phyloP scores from a whole-genome alignment of 169 alveolate species.

The Cryptosporidium viatorum region DNA sequence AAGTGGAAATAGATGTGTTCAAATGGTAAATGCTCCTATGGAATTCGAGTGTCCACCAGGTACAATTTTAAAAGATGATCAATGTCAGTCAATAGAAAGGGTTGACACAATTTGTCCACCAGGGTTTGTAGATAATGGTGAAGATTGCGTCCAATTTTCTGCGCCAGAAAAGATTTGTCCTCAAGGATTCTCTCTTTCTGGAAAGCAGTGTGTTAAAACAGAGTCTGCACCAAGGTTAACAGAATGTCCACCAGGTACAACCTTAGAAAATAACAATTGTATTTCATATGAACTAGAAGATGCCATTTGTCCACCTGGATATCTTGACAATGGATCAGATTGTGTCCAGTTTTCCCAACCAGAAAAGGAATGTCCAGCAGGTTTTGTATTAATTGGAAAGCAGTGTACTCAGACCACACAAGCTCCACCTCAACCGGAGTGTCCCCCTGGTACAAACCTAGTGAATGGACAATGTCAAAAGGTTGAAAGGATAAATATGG shows the following conservation, averaged over 20 bases:
- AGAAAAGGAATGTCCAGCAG: conserved; percentile 70
- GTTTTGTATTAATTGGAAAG: conserved; percentile 67
- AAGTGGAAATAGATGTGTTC: conserved; percentile 64
- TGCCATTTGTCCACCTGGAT: conserved; percentile 74
- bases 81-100: conserved; percentile 71
- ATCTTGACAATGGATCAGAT: conserved; percentile 64
- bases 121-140: conserved; percentile 69
- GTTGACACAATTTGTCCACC: conserved; percentile 76
- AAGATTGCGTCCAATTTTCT: conserved; percentile 72
- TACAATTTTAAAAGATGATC: conserved; percentile 65
- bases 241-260: conserved; percentile 75
- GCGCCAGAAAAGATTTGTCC: conserved; percentile 73
- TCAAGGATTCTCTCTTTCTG: conserved; percentile 61
- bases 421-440: conserved; percentile 73
- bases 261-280: conserved; percentile 56
- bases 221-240: conserved; percentile 66
- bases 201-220: conserved; percentile 68
- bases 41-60: conserved; percentile 75
- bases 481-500: conserved; percentile 63
- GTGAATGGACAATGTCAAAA: conserved; percentile 73
- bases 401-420: conserved; percentile 72
- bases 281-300: conserved; percentile 43
- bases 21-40: conserved; percentile 53
- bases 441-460: conserved; percentile 64
- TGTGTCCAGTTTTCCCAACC: conserved; percentile 71